Evolutionary conservation across 164 flowering plant genomes (phyloP), one percentile per base, ranked within the genome.

Genomic region (Pachysandra terminalis): DNA sequence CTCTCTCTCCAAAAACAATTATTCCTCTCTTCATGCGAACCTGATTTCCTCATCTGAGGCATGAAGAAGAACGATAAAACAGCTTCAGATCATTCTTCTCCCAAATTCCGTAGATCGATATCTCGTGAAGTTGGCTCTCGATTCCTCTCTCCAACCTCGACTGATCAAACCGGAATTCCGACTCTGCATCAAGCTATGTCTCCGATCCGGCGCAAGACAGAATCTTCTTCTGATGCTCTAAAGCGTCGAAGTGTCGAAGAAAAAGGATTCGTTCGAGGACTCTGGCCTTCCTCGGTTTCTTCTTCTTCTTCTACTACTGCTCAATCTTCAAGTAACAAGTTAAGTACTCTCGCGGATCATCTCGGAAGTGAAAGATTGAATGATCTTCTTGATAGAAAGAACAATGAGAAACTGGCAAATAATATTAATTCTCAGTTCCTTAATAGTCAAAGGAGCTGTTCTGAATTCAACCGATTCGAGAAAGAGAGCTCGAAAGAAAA

Each of bases 111-210:
- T 22, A 76, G 68, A 67, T 63, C 73, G 3, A 87, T 79, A 68
- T 82, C 87, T 32, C 84, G 90, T 0, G 81, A 86, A 59, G 88
- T 89, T 9, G 78, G 85, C 71, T 89, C 97, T 0, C 76, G 92
- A 45, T 89, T 77, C 63, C 86, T 87, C 15, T 81, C 91, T 40
- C 84, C 87, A 12, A 56, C 68, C 23, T 26, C 76, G n/a, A 25
- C 69, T 2, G 80, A n/a, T n/a, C n/a, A 74, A 9, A 28, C 24
- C 56, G 71, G 65, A 58, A 49, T 67, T n/a, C 61, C 76, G 0
- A 78, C 86, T 56, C 88, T 87, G 0, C 77, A 41, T 61, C 76
- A 35, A 23, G 54, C 67, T 28, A 66, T 73, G 22, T 87, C 88
- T 0, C 85, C 86, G 0, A 3, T 63, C 61, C 81, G 69, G 4